A percentile compares a stretch with the other conserved stretches of the same genome.
Evolutionary conservation across 1,284 basidiomycete species (phyloP).

Genomic region (Wallemia ichthyophaga): DNA sequence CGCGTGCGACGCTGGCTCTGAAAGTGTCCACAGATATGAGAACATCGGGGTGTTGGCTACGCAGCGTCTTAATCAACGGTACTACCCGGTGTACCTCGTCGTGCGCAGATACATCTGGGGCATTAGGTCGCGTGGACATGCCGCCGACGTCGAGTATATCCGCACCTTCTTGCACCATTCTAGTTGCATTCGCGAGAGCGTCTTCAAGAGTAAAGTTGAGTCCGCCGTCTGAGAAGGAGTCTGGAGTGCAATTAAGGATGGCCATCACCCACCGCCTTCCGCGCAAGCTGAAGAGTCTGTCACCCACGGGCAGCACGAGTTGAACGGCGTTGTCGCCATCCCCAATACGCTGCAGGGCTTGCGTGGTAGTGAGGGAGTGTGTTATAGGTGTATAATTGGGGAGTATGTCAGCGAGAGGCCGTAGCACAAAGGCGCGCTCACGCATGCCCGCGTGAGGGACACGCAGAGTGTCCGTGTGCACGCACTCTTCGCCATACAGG

Average conservation of each 20-base stretch:
- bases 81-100: constrained; percentile 29
- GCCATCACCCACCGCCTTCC: constrained; percentile 49
- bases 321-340: constrained; percentile 4
- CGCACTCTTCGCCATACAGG: constrained; percentile 33
- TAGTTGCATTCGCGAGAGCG: constrained; percentile 10
- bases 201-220: constrained; percentile 18
- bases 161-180: constrained; percentile 23
- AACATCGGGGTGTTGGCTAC: constrained; percentile 13
- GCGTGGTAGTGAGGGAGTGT: constrained; percentile 10
- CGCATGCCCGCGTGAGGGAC: constrained; percentile 52
- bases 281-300: constrained; percentile 2
- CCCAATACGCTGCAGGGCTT: constrained; percentile 6
- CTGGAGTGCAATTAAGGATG: constrained; percentile 78
- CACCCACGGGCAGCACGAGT: constrained; percentile 8
- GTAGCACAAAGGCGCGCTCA: constrained; percentile 73
- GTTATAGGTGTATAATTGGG: constrained; percentile 24
- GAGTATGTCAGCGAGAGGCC: constrained; percentile 39
- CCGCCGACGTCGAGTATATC: constrained; percentile 78
- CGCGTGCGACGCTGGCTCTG: constrained; percentile 46
- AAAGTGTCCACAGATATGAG: constrained; percentile 82
- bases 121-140: constrained; percentile 56
- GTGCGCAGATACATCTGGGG: constrained; percentile 27
- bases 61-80: constrained; percentile 25
- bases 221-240: constrained; percentile 84
- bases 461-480: constrained; percentile 37